phyloP scores from a whole-genome alignment of 108 stramenopile genomes.

The Cyclotella sp. region DNA sequence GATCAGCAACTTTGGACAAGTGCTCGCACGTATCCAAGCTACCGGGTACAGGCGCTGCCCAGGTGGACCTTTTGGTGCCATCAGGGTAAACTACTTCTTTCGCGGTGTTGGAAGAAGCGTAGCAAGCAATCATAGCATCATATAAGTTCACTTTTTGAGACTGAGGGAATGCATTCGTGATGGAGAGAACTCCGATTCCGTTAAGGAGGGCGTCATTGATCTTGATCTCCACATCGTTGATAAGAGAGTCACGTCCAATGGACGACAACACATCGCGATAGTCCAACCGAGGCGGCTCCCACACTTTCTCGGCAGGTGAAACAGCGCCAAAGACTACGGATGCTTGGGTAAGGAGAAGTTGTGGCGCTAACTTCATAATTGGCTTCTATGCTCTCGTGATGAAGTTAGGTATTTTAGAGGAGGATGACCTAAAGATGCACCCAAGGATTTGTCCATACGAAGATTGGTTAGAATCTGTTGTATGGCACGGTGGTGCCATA shows the following conservation, averaged over 20 bases:
- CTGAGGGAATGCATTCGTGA: constrained; percentile 4
- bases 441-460: no score
- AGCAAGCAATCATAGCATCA: constrained; percentile 12
- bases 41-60: neutral
- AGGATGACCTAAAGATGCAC: no score
- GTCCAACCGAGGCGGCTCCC: constrained; percentile 19
- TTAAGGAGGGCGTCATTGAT: neutral
- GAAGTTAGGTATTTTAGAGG: no score
- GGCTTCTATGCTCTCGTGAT: no score
- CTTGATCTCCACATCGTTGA: neutral
- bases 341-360: no score
- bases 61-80: constrained; percentile 19
- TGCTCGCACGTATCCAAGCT: constrained; percentile 4
- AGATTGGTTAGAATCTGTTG: no score
- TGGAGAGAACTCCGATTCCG: neutral
- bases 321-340: neutral
- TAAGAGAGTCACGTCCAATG: neutral
- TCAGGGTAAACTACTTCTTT: constrained; percentile 3
- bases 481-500: no score
- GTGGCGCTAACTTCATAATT: no score
- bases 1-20: neutral
- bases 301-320: neutral
- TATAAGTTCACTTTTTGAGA: neutral
- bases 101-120: neutral
- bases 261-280: constrained; percentile 5